A percentile compares a stretch with the other conserved stretches of the same genome.
Conservation (phyloP, 768 basidiomycete genomes). For the Clitopilus hobsonii region DNA sequence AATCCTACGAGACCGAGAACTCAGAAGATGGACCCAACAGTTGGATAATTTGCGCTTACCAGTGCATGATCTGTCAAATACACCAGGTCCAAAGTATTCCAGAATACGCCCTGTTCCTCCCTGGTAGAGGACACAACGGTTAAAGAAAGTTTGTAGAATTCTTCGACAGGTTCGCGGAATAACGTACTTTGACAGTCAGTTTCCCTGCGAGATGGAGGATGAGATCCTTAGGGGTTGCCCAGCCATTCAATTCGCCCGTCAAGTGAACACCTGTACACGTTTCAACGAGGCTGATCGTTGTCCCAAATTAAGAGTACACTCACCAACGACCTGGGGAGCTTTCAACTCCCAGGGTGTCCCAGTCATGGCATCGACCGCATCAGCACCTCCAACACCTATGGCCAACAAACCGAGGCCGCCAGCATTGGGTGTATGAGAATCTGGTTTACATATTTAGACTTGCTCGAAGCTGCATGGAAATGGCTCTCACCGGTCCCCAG, state of each 20-base stretch:
- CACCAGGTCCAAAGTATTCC: conserved; percentile 96
- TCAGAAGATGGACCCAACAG: not conserved
- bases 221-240: conserved; percentile 95
- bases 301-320: too few relatives aligned
- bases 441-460: conserved; percentile 32
- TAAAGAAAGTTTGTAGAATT: too few relatives aligned
- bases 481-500: conserved; percentile 64
- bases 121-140: conserved; percentile 29
- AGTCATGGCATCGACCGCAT: conserved; percentile 97
- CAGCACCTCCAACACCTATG: conserved; percentile 98
- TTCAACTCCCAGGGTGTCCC: conserved; percentile 98
- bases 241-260: conserved; percentile 81
- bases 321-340: conserved; percentile 80
- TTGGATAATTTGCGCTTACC: conserved; percentile 39
- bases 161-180: too few relatives aligned
- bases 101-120: conserved; percentile 95
- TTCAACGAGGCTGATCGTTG: too few relatives aligned
- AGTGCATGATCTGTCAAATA: conserved; percentile 86
- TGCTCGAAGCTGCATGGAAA: not conserved
- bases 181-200: conserved; percentile 81
- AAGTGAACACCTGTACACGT: conserved; percentile 71
- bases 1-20: conserved; percentile 44
- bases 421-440: conserved; percentile 98
- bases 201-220: conserved; percentile 93
- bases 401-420: conserved; percentile 95